Evolutionary conservation across 441 rosid genomes (phyloP).

Genomic region (Brassica hybrid): DNA sequence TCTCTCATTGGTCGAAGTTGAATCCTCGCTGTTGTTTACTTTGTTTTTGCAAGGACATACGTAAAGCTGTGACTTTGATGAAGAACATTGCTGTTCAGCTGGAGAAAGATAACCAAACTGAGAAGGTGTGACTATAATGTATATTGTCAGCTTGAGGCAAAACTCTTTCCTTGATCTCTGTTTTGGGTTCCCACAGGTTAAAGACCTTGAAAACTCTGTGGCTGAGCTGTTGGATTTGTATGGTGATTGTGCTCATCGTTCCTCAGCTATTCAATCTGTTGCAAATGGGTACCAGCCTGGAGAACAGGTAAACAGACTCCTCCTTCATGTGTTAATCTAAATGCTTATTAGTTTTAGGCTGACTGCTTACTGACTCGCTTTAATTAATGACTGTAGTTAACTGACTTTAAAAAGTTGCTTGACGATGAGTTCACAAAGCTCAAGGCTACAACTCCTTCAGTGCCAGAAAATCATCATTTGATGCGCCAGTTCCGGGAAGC

Average conservation of each 20-base stretch:
- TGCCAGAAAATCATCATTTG: conserved; percentile 52
- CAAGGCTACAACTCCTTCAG: conserved; percentile 50
- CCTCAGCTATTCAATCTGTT: conserved; percentile 66
- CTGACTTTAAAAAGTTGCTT: conserved; percentile 76
- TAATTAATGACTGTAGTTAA: conserved; percentile 55
- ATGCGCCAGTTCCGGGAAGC: conserved; percentile 81
- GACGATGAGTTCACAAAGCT: conserved; percentile 60
- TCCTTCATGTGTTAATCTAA: conserved; percentile 9
- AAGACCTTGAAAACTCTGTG: conserved; percentile 72
- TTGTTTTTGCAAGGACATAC: conserved; percentile 54
- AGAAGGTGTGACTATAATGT: conserved; percentile 49
- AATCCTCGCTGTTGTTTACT: conserved; percentile 10
- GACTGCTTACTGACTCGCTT: conserved; percentile 31
- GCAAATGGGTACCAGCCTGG: conserved; percentile 66
- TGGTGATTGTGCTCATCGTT: conserved; percentile 55
- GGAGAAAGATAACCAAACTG: conserved; percentile 66
- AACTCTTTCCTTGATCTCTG: conserved; percentile 13
- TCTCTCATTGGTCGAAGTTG: not conserved
- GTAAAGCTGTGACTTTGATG: conserved; percentile 60
- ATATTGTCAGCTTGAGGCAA: not conserved
- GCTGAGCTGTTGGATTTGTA: conserved; percentile 59
- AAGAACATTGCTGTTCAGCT: conserved; percentile 70
- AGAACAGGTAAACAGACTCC: conserved; percentile 51
- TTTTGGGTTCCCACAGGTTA: conserved; percentile 56
- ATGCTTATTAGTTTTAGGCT: conserved; percentile 4